Conservation (phyloP, 257 asterid species). For the Solanum bukasovii region DNA sequence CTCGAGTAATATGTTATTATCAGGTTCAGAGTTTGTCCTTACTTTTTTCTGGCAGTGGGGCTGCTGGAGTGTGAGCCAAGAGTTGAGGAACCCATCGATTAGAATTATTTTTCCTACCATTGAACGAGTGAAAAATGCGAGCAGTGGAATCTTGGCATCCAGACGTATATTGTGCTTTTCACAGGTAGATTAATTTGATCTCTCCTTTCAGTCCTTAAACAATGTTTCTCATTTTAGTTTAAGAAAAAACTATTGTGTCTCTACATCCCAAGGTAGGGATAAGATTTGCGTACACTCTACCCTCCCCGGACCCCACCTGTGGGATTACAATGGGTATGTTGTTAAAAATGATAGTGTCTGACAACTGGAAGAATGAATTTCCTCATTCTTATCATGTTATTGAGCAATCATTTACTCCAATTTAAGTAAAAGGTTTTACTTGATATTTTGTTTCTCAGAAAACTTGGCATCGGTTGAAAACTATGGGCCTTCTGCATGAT, state of each 20-base stretch:
- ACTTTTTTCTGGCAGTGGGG: slow-evolving; percentile 67
- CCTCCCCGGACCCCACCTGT: neutral
- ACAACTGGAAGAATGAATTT: neutral
- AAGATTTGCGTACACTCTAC: neutral
- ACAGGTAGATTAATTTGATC: slow-evolving; percentile 33
- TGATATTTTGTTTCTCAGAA: slow-evolving; percentile 34
- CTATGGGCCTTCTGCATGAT: slow-evolving; percentile 63
- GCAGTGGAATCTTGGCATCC: slow-evolving; percentile 54
- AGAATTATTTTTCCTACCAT: slow-evolving; percentile 65
- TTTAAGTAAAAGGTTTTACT: neutral
- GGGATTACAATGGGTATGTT: neutral
- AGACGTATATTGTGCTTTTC: slow-evolving; percentile 75
- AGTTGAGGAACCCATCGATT: slow-evolving; percentile 66
- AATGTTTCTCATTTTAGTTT: neutral
- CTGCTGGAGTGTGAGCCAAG: slow-evolving; percentile 87
- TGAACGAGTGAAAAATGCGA: slow-evolving; percentile 65
- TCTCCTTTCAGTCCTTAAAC: neutral
- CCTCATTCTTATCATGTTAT: neutral
- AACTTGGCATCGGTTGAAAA: slow-evolving; percentile 81
- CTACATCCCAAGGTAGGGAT: neutral
- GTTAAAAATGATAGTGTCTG: neutral
- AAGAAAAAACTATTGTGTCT: neutral
- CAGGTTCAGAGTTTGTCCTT: neutral
- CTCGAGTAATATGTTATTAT: neutral
- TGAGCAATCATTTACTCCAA: neutral